Conservation (phyloP, 2,329 filamentous ascomycete species). For the Blumeriella jaapii region DNA sequence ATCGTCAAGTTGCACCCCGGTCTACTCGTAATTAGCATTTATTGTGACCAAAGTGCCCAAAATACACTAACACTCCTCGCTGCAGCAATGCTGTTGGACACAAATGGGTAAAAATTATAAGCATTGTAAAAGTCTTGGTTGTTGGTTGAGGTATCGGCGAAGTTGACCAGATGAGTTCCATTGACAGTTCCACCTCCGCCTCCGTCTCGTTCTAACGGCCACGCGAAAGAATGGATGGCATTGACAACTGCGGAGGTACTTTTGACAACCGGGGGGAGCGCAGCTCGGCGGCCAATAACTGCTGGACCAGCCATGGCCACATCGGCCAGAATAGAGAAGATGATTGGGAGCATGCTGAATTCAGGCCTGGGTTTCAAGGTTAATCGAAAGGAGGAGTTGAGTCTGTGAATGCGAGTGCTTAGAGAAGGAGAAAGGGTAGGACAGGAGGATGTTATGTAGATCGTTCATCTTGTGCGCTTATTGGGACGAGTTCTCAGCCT, state of each 20-base stretch:
- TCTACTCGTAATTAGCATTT: no score
- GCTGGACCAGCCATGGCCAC: slow-evolving; percentile 3
- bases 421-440: no score
- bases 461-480: no score
- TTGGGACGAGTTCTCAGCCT: no score
- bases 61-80: not conserved
- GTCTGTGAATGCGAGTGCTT: no score
- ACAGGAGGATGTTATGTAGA: no score
- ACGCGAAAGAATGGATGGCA: not conserved
- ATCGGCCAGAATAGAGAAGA: slow-evolving; percentile 1
- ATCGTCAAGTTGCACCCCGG: no score
- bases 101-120: not conserved
- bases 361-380: no score
- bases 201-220: slow-evolving; percentile 1
- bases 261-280: slow-evolving; percentile 1
- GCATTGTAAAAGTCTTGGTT: not conserved
- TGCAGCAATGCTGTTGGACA: slow-evolving; percentile 2
- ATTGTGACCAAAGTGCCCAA: no score
- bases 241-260: not conserved
- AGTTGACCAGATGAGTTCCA: slow-evolving; percentile 4
- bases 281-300: not conserved
- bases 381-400: no score
- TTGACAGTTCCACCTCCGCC: not conserved
- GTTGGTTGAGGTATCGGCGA: slow-evolving; percentile 1
- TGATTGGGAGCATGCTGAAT: not conserved